Percentiles rank a stretch among this genome's conserved stretches.
These are phyloP conservation scores for Stereocaulon alpinum DNA, from an alignment of 495 filamentous ascomycete genomes.

Conservation along the genomic window DNA sequence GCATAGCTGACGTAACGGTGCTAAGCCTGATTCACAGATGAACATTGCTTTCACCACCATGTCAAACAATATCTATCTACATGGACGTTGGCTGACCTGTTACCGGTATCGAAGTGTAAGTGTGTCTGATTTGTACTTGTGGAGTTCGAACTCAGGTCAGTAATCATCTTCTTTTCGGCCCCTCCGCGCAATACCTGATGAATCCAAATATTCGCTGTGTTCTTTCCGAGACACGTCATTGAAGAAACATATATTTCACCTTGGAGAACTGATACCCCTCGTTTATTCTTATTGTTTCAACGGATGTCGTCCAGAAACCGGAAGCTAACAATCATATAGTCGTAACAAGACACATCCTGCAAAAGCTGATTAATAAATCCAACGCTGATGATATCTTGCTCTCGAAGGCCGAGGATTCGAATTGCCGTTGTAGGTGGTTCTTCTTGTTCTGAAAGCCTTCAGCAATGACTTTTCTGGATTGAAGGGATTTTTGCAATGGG, in stretches of 20 bases:
- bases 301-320: too few species aligned
- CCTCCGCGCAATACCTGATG: slow-evolving; percentile 43
- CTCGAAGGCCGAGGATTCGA: too few species aligned
- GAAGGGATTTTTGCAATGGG: too few species aligned
- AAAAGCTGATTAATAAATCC: too few species aligned
- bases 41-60: background rate
- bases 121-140: background rate
- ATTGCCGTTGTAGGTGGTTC: too few species aligned
- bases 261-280: slow-evolving; percentile 78
- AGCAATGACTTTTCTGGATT: too few species aligned
- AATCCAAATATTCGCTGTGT: slow-evolving; percentile 70
- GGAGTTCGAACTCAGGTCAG: background rate
- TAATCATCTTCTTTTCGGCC: background rate
- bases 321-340: too few species aligned
- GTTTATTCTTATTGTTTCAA: too few species aligned
- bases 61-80: background rate
- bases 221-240: slow-evolving; percentile 64
- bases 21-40: slow-evolving; percentile 23
- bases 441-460: too few species aligned
- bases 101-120: slow-evolving; percentile 3
- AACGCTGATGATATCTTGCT: too few species aligned
- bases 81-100: background rate
- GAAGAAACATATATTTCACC: slow-evolving; percentile 73
- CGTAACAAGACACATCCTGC: too few species aligned
- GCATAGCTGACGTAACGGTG: slow-evolving; percentile 33